Conservation (phyloP, 192 early-diverging fungal genomes). For the Coemansia sp. region DNA sequence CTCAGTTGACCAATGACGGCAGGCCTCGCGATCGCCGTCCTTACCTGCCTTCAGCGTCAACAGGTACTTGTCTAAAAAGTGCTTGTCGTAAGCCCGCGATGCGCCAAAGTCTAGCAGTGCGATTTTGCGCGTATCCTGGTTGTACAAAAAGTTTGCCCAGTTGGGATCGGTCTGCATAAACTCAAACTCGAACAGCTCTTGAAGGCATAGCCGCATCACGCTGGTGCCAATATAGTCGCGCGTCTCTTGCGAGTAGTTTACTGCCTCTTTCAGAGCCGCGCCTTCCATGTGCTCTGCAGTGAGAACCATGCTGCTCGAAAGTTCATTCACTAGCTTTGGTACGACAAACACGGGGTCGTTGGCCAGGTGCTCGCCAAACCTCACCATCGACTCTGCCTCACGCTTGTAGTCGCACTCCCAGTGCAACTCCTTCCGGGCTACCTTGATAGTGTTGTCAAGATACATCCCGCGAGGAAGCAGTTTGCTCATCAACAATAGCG, state of each 20-base stretch:
- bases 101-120: slow-evolving; percentile 96
- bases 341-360: slow-evolving; percentile 68
- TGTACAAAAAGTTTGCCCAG: slow-evolving; percentile 98
- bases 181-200: slow-evolving; percentile 87
- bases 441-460: slow-evolving; percentile 92
- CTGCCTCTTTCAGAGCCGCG: slow-evolving; percentile 65
- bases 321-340: slow-evolving; percentile 69
- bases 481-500: slow-evolving; percentile 76
- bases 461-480: slow-evolving; percentile 93
- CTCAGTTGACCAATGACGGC: slow-evolving; percentile 73
- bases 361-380: slow-evolving; percentile 68
- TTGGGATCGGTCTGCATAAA: slow-evolving; percentile 99
- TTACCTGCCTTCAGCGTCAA: slow-evolving; percentile 73
- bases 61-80: slow-evolving; percentile 79
- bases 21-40: slow-evolving; percentile 70
- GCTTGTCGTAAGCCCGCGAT: slow-evolving; percentile 72
- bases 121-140: slow-evolving; percentile 65
- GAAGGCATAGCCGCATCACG: slow-evolving; percentile 79
- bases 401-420: slow-evolving; percentile 94
- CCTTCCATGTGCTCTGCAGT: slow-evolving; percentile 80
- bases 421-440: slow-evolving; percentile 82
- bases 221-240: slow-evolving; percentile 69
- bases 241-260: slow-evolving; percentile 60
- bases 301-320: slow-evolving; percentile 74
- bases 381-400: slow-evolving; percentile 76